Base-by-base conservation (phyloP, 2,329 filamentous ascomycete species). In the Xylaria sp. region DNA sequence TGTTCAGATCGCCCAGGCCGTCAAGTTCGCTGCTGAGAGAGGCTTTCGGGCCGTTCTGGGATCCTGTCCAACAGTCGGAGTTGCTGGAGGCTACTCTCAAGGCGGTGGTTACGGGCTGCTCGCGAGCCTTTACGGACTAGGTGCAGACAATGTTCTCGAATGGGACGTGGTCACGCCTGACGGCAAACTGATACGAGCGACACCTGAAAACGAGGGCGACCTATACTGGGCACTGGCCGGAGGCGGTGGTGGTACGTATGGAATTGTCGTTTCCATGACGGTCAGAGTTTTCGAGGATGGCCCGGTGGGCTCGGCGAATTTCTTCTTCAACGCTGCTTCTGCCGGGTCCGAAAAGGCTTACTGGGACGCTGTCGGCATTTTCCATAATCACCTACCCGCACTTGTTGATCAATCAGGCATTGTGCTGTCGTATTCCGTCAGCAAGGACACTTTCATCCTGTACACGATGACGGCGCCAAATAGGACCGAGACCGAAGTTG, bases 181-280 rank as follows among this genome's bases (percentile, higher is more conserved):
- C 17, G 52, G 52, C 9, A 15, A 47, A 6, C 41, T 41, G n/a
- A 21, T 55, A 19, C 37, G 3, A 4, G 52, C 52, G 7, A 54
- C 27, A 9, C 40, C 40, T n/a, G 27, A 27, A 4, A 17, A 37
- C 13, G 9, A 52, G 9, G 13, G 47, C 27, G 52, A 55, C 21
- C 37, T 47, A 8, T 55, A 46, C 29, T 55, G 52, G 52, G 52
- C 52, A 19, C 29, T 55, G 19, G 17, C 19, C 25, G 52, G 52
- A 4, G 52, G 52, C 4, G 52, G 52, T 3, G 52, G 40, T 29
- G 41, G 40, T 29, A 55, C 52, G 1, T 55, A 38, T 13, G 52
- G 40, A 1, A 29, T 44, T 10, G 83, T 88, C 1, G 72, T 80
- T 15, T 84, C 82, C 1, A 77, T 87, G 71, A 87, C 83, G 0